Evolutionary conservation across 2,329 filamentous ascomycete genomes (phyloP), one percentile per base, ranked within the genome.

Genomic region (Trichoderma cornu-damae): DNA sequence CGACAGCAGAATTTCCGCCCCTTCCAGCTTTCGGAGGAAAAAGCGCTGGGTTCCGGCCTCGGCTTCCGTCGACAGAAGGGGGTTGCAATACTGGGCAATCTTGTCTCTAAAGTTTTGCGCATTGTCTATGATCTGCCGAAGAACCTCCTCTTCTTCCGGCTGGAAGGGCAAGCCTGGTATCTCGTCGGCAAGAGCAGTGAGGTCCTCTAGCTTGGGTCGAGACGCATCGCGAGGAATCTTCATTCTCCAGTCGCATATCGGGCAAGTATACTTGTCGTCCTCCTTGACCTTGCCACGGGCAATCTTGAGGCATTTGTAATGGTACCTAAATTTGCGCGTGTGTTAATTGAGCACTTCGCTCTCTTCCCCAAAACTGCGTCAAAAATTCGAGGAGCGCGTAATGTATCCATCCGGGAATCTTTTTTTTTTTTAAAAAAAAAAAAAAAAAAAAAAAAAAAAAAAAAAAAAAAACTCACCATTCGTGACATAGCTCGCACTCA

Each of bases 221-320:
- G 94, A 91, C 22, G 94, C 94, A 77, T 99, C 94, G 44, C 94
- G 89, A 24, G 94, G 94, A 53, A 99, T 97, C 75, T 93, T 95
- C 68, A 96, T 89, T 16, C 94, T 87, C 85, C 92, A 96, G 70
- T 99, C 94, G 70, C 94, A 99, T 61, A 99, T 96, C 0, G 94
- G 94, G 67, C 94, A 99, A 1, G 93, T 97, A 69, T 96, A 99
- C 70, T 96, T 96, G 69, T 97, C 94, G 61, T 96, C 93, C 68
- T 97, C 94, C 74, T 97, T 97, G 66, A 99, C 90, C 69, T 97
- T 99, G 52, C 94, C 94, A 49, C 94, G 85, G 2, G 94, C 94
- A 67, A 99, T 96, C 76, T 99, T 99, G 35, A 99, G 79, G 67
- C 94, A 99, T 72, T 96, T 97, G 60, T 94, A 93, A 67, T 99